Evolutionary conservation across 768 basidiomycete genomes (phyloP), one percentile per base, ranked within the genome.

Genomic region (Phlebiopsis gigantea): DNA sequence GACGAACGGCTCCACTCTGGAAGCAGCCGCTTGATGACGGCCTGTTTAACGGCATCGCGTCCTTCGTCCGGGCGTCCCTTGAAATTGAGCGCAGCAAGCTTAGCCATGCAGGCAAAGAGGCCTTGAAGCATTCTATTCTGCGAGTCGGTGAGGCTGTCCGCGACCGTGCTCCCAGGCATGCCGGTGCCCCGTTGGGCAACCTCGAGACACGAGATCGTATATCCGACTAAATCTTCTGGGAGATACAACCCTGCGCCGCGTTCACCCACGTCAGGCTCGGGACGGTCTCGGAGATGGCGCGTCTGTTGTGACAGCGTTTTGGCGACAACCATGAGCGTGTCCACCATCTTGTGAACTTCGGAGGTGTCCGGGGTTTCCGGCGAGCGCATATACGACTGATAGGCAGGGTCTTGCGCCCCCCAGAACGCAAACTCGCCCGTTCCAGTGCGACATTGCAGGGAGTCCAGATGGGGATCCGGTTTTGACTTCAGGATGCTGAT

Each of bases 1-100:
- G 91, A 88, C 24, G 90, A 86, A 39, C 88, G 80, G 63, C 88
- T 93, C 92, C 93, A 95, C 70, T 96, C 93, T 0, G 94, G 93
- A 30, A 96, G 68, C 24, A 97, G 73, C 17, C 94, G 82, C 63
- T 95, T 95, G 72, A 96, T 85, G 63, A 97, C 87, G 0, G 88
- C 88, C 59, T 90, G 91, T 41, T 86, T 81, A 52, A 93, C 79
- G 3, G 85, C 84, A 56, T 90, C 87, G 41, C 82, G 78, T 3
- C 89, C 89, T 62, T 88, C 88, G 62, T 92, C 89, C 0, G 80
- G 76, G 43, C 87, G 73, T 30, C 77, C 79, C 64, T 82, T 84
- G 71, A 93, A 87, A 58, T 88, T 83, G 46, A 90, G 66, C 25
- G 74, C 79, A 0, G 83, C 82, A 22, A 93, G 73, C 58, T 80